Evolutionary conservation across 495 filamentous ascomycete genomes (phyloP).

Genomic region (Penicillium flavigenum): DNA sequence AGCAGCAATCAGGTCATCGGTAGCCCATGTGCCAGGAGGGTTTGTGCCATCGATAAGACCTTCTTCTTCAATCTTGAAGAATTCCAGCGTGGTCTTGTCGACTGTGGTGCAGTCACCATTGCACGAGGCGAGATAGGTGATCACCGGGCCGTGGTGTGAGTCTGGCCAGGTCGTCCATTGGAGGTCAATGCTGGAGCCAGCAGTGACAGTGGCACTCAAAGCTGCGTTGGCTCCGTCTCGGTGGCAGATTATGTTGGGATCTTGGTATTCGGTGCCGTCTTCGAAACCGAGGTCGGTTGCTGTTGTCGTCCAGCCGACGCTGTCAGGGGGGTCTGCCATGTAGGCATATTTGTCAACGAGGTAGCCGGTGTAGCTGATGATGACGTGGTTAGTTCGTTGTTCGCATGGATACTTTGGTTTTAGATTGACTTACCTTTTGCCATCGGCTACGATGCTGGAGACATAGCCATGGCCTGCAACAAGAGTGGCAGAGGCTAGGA

Average conservation of each 20-base stretch:
- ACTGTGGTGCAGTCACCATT: slow-evolving; percentile 62
- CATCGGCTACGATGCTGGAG: slow-evolving; percentile 54
- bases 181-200: slow-evolving; percentile 55
- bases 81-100: slow-evolving; percentile 60
- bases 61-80: slow-evolving; percentile 72
- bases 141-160: slow-evolving; percentile 66
- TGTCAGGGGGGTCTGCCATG: slow-evolving; percentile 44
- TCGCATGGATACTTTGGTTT: neutral
- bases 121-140: slow-evolving; percentile 73
- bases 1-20: slow-evolving; percentile 61
- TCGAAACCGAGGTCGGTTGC: slow-evolving; percentile 61
- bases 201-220: slow-evolving; percentile 51
- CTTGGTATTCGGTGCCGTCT: slow-evolving; percentile 45
- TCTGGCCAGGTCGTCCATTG: slow-evolving; percentile 68
- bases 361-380: slow-evolving; percentile 35
- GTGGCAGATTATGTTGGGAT: slow-evolving; percentile 69
- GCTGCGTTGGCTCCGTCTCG: slow-evolving; percentile 50
- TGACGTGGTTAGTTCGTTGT: neutral
- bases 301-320: slow-evolving; percentile 56
- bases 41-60: slow-evolving; percentile 53
- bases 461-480: slow-evolving; percentile 61
- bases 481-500: slow-evolving; percentile 45
- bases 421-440: slow-evolving; percentile 33
- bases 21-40: slow-evolving; percentile 59
- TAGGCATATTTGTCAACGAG: slow-evolving; percentile 36